Evolutionary conservation across 2,329 filamentous ascomycete species (phyloP), one percentile per base, ranked within the genome.

Genomic region (Stachybotrys elegans): DNA sequence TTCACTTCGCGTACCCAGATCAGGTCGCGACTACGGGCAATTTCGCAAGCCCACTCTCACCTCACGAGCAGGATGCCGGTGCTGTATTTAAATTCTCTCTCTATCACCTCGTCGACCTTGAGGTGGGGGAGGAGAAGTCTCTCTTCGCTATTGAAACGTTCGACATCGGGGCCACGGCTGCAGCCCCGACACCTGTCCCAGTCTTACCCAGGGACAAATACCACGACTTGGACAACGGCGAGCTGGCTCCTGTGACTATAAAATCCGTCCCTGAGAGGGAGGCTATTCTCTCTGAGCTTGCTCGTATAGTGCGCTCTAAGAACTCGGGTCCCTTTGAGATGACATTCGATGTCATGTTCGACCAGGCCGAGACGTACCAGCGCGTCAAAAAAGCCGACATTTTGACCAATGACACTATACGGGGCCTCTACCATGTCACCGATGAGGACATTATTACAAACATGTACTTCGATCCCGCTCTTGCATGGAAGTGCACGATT

Each of bases 321-420:
- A 77, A 75, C 43, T 60, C 72, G 0, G 73, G 73, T 0, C 73
- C 74, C 0, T 77, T 65, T 44, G 72, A 77, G 51, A 57, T 77
- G 35, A 76, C 73, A 0, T 64, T 76, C 17, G 73, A 78, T 45
- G 61, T 75, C 37, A 70, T 78, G 57, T 78, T 78, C 49, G 60
- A 60, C 4, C 51, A 60, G 2, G 40, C 48, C 4, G 55, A 52
- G 1, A 55, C 56, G 0, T 76, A 69, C 43, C 22, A 58, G 2
- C 45, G 51, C 5, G 61, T 73, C 16, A 67, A 67, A 41, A 43
- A 52, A 0, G 57, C 67, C 0, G 57, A 61, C 16, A 16, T 71
- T 0, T 54, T 75, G 2, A 60, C 59, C 20, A 46, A 56, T 4
- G 52, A 62, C n/a, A 55, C 63, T 0, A 57, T 74, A 1, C 53